Evolutionary conservation across 768 basidiomycete species (phyloP).

Genomic region (Pleurotus tuoliensis): DNA sequence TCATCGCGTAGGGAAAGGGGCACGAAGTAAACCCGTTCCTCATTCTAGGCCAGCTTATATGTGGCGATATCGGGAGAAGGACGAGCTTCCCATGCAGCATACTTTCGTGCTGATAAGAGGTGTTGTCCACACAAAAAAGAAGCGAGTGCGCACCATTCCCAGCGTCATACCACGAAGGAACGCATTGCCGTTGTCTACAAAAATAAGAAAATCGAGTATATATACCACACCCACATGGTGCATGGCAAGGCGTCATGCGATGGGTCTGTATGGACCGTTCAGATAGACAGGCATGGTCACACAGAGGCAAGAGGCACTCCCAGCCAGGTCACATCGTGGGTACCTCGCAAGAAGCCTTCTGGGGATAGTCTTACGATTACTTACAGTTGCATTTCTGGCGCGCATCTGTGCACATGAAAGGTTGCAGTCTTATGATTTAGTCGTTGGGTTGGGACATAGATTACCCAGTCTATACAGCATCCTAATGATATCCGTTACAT

Average conservation of each 20-base stretch:
- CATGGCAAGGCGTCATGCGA: background rate
- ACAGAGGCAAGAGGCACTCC: background rate
- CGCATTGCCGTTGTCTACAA: background rate
- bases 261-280: background rate
- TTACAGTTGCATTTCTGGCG: background rate
- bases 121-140: background rate
- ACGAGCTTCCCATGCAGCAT: background rate
- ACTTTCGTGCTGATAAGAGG: background rate
- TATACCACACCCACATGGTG: slow-evolving; percentile 1
- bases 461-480: too few species aligned
- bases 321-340: slow-evolving; percentile 6
- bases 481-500: too few species aligned
- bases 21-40: background rate
- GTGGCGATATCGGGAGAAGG: background rate
- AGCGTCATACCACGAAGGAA: background rate
- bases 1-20: background rate
- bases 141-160: background rate
- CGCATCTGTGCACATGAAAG: background rate
- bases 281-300: background rate
- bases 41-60: background rate
- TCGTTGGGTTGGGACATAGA: too few species aligned
- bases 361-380: background rate
- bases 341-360: background rate
- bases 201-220: background rate
- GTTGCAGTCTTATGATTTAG: background rate